Conservation (phyloP, 176 grass and related monocot species). For the Zea luxurians region DNA sequence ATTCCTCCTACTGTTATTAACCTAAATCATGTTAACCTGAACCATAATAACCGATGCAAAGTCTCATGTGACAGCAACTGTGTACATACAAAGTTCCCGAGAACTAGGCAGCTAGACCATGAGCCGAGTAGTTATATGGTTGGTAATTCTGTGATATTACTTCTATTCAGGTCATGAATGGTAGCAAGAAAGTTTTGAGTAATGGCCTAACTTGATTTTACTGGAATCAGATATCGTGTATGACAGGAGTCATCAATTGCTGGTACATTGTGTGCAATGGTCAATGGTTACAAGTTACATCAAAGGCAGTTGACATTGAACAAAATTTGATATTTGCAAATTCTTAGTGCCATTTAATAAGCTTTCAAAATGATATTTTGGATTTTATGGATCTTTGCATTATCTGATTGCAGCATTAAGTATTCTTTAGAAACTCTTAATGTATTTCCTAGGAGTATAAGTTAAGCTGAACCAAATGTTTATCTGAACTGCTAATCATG, state of each 20-base stretch:
- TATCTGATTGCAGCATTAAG: neutral
- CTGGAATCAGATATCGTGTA: neutral
- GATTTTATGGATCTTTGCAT: neutral
- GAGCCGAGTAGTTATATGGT: neutral
- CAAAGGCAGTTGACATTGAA: neutral
- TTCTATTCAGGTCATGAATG: neutral
- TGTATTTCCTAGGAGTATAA: neutral
- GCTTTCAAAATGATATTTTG: neutral
- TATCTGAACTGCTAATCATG: neutral
- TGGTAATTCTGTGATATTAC: neutral
- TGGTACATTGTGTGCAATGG: neutral
- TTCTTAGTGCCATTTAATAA: neutral
- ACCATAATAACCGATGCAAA: neutral
- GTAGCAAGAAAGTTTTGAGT: neutral
- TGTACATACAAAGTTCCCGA: neutral
- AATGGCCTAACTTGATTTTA: neutral
- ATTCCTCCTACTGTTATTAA: neutral
- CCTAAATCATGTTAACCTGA: neutral
- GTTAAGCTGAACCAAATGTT: neutral
- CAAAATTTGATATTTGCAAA: neutral
- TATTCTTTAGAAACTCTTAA: neutral
- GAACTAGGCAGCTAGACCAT: neutral
- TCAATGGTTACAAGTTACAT: neutral
- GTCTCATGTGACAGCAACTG: neutral
- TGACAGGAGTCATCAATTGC: neutral